Conservation (phyloP, 176 grass and related monocot species). For the Phoenix roebelenii region DNA sequence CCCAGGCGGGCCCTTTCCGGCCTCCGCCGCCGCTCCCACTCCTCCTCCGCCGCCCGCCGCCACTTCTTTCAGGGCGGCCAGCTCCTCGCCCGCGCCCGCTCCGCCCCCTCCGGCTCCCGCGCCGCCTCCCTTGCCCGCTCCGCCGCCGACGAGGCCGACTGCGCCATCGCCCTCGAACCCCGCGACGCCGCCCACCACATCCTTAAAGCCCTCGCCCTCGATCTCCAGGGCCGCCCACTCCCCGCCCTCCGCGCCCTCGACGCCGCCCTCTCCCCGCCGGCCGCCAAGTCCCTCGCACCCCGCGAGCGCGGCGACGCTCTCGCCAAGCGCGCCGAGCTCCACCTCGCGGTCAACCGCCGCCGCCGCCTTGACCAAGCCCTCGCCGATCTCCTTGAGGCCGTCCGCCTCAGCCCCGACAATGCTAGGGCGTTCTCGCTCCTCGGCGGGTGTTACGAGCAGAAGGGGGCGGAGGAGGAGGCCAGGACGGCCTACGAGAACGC, state of each 20-base stretch:
- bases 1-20: conserved; percentile 34
- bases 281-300: conserved; percentile 42
- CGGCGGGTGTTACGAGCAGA: conserved; percentile 73
- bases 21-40: conserved; percentile 30
- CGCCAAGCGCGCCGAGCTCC: conserved; percentile 67
- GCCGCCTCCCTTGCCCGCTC: conserved; percentile 13
- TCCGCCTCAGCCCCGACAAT: conserved; percentile 69
- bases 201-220: conserved; percentile 78
- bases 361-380: conserved; percentile 47
- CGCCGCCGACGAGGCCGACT: conserved; percentile 59
- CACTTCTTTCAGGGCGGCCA: conserved; percentile 68
- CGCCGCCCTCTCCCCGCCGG: conserved; percentile 42
- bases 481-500: conserved; percentile 52
- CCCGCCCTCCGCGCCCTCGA: conserved; percentile 59
- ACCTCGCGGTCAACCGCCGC: conserved; percentile 43
- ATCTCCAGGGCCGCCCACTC: conserved; percentile 60
- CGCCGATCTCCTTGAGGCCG: conserved; percentile 47
- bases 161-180: conserved; percentile 62
- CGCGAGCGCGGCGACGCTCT: conserved; percentile 73
- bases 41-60: conserved; percentile 45
- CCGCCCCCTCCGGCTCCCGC: conserved; percentile 6
- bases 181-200: conserved; percentile 65
- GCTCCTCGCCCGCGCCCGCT: conserved; percentile 60
- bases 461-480: conserved; percentile 34
- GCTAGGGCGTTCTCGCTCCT: conserved; percentile 50